Percentiles rank a stretch among this genome's conserved stretches.
phyloP scores from a whole-genome alignment of 208 protist species.

The Tritrichomonas musculus region DNA sequence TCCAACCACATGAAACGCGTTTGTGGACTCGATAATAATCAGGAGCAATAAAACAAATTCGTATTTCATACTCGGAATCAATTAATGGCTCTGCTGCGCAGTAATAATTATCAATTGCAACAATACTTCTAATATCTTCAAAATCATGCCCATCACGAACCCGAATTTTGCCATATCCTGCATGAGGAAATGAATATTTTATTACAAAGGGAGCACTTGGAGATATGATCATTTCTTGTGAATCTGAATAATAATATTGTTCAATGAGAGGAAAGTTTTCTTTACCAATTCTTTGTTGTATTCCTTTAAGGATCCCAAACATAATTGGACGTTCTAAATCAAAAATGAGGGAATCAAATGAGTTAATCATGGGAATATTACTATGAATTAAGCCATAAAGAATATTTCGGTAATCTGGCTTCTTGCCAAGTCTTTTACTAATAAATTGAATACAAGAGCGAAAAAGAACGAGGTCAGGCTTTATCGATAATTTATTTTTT shows the following conservation, averaged over 20 bases:
- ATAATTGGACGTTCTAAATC: neutral
- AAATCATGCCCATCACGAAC: conserved; percentile 38
- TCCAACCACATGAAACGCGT: neutral
- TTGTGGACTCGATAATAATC: neutral
- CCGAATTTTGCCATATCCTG: conserved; percentile 41
- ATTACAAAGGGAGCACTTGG: neutral
- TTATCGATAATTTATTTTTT: neutral
- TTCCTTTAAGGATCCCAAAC: neutral
- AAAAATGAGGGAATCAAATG: neutral
- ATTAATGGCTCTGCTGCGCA: conserved; percentile 37
- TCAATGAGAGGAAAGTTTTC: neutral
- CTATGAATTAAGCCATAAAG: neutral
- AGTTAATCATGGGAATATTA: neutral
- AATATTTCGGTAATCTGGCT: neutral
- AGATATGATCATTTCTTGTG: neutral
- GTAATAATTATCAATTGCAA: conserved; percentile 45
- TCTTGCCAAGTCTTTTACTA: neutral
- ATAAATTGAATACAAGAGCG: neutral
- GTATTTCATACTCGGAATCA: conserved; percentile 45
- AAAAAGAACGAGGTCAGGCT: neutral
- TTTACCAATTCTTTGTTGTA: neutral
- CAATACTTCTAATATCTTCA: conserved; percentile 38
- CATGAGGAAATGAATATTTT: conserved; percentile 4
- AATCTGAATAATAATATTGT: neutral
- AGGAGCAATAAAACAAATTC: conserved; percentile 40